A percentile compares a stretch with the other conserved stretches of the same genome.
Conservation (phyloP, 2,329 filamentous ascomycete genomes). For the Verticillium dahliae region DNA sequence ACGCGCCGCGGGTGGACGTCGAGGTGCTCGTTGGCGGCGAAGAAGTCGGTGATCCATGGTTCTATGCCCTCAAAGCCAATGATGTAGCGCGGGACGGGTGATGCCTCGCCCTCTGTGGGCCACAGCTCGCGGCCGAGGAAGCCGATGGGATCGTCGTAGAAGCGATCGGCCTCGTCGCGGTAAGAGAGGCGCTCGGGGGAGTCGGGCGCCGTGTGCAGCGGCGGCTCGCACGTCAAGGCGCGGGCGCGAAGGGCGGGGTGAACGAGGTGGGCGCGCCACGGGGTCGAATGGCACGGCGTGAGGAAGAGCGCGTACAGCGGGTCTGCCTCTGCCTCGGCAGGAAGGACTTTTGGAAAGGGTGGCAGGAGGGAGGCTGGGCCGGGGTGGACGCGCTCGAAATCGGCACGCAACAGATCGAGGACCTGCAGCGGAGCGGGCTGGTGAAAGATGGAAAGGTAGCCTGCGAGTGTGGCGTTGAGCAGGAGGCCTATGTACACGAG, state of each 20-base stretch:
- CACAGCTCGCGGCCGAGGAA: slow-evolving; percentile 55
- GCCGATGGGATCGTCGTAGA: slow-evolving; percentile 60
- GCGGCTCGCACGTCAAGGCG: slow-evolving; percentile 82
- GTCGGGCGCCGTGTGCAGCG: slow-evolving; percentile 57
- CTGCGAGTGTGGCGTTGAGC: slow-evolving; percentile 63
- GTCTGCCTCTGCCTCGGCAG: slow-evolving; percentile 17
- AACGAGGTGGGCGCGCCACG: slow-evolving; percentile 85
- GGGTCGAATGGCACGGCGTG: slow-evolving; percentile 93
- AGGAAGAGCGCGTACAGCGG: slow-evolving; percentile 71
- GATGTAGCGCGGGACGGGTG: slow-evolving; percentile 48
- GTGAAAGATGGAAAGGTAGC: slow-evolving; percentile 71
- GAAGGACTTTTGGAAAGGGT: slow-evolving; percentile 22
- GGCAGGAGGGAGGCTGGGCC: slow-evolving; percentile 17
- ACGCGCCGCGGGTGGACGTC: slow-evolving; percentile 37
- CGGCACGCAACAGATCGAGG: slow-evolving; percentile 64
- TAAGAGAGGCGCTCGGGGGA: slow-evolving; percentile 60
- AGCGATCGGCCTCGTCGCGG: slow-evolving; percentile 83
- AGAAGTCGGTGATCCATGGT: slow-evolving; percentile 35
- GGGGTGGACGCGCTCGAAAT: slow-evolving; percentile 57
- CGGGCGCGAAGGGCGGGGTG: slow-evolving; percentile 70
- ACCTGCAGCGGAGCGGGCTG: slow-evolving; percentile 74
- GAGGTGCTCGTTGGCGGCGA: slow-evolving; percentile 29
- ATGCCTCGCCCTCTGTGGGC: slow-evolving; percentile 21
- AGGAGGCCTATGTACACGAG: slow-evolving; percentile 53
- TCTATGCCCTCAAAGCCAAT: slow-evolving; percentile 56